Conservation (phyloP, 257 asterid species). For the Asclepias syriaca region DNA sequence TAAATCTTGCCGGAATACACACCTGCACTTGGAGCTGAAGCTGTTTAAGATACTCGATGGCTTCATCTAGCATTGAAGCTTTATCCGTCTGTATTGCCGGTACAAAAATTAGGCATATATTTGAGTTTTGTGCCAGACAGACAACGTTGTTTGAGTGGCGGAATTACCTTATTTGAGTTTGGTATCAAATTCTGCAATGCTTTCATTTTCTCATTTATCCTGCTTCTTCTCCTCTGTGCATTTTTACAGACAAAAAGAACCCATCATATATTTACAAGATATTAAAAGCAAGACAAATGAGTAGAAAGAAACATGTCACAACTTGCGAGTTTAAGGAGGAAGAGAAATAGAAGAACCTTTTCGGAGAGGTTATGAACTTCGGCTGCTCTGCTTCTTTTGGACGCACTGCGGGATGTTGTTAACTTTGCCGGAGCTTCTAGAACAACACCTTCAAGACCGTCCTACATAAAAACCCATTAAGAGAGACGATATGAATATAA, state of each 20-base stretch:
- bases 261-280: background rate
- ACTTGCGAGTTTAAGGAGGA: background rate
- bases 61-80: slow-evolving; percentile 52
- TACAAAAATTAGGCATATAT: background rate
- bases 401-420: slow-evolving; percentile 15
- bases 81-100: slow-evolving; percentile 37
- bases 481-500: background rate
- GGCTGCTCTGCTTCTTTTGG: slow-evolving; percentile 49
- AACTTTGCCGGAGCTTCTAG: slow-evolving; percentile 29
- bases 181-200: slow-evolving; percentile 48
- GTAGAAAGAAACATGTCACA: background rate
- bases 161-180: slow-evolving; percentile 43
- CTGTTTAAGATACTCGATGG: slow-evolving; percentile 49
- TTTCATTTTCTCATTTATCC: slow-evolving; percentile 52
- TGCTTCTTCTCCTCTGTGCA: slow-evolving; percentile 42
- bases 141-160: background rate
- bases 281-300: background rate
- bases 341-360: slow-evolving; percentile 24
- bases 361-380: slow-evolving; percentile 48
- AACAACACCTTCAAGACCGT: slow-evolving; percentile 35
- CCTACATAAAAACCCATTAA: slow-evolving; percentile 24
- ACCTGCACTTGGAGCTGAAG: slow-evolving; percentile 50
- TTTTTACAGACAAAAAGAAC: slow-evolving; percentile 5
- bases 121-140: background rate
- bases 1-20: slow-evolving; percentile 1